phyloP scores from a whole-genome alignment of 2,329 filamentous ascomycete species.

The Mollisia scopiformis region DNA sequence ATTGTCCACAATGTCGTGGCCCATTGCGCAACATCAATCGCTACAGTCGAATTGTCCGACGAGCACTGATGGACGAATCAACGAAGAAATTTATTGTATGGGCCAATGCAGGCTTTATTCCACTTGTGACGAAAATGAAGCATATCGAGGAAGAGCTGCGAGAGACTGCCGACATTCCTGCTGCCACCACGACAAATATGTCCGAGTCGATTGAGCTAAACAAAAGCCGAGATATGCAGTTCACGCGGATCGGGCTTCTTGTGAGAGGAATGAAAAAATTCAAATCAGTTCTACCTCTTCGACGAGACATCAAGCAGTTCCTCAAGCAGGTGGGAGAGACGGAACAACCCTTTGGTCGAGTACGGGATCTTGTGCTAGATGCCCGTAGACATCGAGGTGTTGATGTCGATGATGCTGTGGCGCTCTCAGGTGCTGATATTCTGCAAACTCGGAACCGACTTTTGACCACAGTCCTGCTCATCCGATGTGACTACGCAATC shows the following conservation, averaged over 20 bases:
- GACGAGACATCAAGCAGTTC: constrained; percentile 36
- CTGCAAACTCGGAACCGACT: constrained; percentile 40
- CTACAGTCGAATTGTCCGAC: constrained; percentile 64
- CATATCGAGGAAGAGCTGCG: constrained; percentile 27
- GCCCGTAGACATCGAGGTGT: constrained; percentile 34
- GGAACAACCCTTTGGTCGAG: constrained; percentile 43
- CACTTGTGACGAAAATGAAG: constrained; percentile 28
- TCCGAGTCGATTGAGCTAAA: constrained; percentile 21
- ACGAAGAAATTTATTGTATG: constrained; percentile 67
- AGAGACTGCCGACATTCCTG: constrained; percentile 6
- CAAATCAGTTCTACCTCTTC: constrained; percentile 33
- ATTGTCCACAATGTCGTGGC: constrained; percentile 63
- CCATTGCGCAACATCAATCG: constrained; percentile 59
- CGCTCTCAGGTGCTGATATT: constrained; percentile 35
- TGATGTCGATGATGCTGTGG: constrained; percentile 12
- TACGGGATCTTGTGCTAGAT: constrained; percentile 40
- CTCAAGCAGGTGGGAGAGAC: constrained; percentile 36
- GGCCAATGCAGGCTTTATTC: constrained; percentile 42
- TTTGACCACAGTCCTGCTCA: constrained; percentile 29
- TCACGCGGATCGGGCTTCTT: constrained; percentile 28
- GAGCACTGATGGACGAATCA: constrained; percentile 62
- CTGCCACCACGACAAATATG: constrained; percentile 1
- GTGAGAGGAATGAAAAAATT: constrained; percentile 27
- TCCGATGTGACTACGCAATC: constrained; percentile 31
- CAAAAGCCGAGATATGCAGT: constrained; percentile 29